These are phyloP conservation scores for Serendipita sp. DNA, from an alignment of 768 basidiomycete genomes.

Conservation along the genomic window DNA sequence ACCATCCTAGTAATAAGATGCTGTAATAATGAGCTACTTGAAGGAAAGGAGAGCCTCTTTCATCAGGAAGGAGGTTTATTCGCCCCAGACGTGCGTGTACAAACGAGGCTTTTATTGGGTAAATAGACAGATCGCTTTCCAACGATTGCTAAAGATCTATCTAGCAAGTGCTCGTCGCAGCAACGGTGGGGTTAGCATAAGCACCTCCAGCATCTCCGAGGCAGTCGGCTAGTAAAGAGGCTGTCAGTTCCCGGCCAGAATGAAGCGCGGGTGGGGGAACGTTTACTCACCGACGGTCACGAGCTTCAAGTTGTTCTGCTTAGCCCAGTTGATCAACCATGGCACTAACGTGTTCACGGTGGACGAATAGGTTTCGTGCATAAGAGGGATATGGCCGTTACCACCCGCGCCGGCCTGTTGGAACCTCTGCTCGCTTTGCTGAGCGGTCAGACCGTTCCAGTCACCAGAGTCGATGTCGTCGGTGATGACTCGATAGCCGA, in stretches of 20 bases:
- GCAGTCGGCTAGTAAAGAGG: not conserved
- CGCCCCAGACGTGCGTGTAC: not conserved
- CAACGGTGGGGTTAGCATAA: not conserved
- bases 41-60: too few species aligned
- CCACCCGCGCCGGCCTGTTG: not conserved
- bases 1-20: too few species aligned
- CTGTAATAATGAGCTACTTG: too few species aligned
- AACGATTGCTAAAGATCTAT: too few species aligned
- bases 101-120: not conserved
- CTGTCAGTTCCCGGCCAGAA: not conserved
- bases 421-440: not conserved
- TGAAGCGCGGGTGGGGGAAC: not conserved
- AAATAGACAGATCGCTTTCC: too few species aligned
- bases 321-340: not conserved
- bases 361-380: not conserved
- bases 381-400: not conserved
- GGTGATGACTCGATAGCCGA: not conserved
- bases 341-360: not conserved
- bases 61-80: too few species aligned
- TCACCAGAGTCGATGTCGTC: conserved; percentile 4
- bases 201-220: not conserved
- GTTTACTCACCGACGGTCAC: not conserved
- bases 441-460: not conserved
- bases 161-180: too few species aligned
- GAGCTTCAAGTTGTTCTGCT: not conserved